These are phyloP conservation scores for Tricholoma sp. DNA, from an alignment of 768 basidiomycete species.

Conservation along the genomic window DNA sequence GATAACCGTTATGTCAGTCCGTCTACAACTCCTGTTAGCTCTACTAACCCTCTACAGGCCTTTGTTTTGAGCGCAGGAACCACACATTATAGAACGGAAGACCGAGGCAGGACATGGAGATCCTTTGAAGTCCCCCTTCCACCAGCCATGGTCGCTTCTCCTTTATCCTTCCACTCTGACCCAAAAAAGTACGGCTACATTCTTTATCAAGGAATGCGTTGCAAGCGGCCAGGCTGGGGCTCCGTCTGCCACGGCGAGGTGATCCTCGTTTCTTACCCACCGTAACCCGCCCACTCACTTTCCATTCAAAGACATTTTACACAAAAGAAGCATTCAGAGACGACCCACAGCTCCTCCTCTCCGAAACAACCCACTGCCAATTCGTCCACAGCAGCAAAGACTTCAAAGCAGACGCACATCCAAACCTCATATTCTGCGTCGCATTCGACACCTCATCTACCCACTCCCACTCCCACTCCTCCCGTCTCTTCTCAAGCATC, in stretches of 20 bases:
- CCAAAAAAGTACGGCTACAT: too few species aligned
- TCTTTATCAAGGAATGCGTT: conserved; percentile 66
- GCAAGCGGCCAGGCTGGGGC: conserved; percentile 50
- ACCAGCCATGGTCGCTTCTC: too few species aligned
- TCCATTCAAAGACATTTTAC: conserved; percentile 69
- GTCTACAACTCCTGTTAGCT: not conserved
- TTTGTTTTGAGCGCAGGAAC: conserved; percentile 75
- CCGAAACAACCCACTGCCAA: conserved; percentile 73
- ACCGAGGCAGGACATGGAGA: conserved; percentile 86
- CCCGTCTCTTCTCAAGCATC: conserved; percentile 76
- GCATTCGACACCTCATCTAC: conserved; percentile 63
- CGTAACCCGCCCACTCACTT: conserved; percentile 4
- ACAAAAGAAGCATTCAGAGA: too few species aligned
- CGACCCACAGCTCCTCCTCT: too few species aligned
- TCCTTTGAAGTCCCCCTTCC: conserved; percentile 78
- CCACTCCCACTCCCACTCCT: too few species aligned
- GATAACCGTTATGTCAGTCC: conserved; percentile 64
- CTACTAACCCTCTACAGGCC: conserved; percentile 45
- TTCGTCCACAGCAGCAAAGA: conserved; percentile 86
- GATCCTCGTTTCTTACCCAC: conserved; percentile 2
- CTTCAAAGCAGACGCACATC: too few species aligned
- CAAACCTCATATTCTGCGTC: conserved; percentile 88
- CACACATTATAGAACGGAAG: conserved; percentile 82
- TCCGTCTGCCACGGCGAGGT: too few species aligned
- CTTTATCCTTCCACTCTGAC: too few species aligned